Conservation (phyloP, 2,329 filamentous ascomycete genomes). For the Xylaria sp. region DNA sequence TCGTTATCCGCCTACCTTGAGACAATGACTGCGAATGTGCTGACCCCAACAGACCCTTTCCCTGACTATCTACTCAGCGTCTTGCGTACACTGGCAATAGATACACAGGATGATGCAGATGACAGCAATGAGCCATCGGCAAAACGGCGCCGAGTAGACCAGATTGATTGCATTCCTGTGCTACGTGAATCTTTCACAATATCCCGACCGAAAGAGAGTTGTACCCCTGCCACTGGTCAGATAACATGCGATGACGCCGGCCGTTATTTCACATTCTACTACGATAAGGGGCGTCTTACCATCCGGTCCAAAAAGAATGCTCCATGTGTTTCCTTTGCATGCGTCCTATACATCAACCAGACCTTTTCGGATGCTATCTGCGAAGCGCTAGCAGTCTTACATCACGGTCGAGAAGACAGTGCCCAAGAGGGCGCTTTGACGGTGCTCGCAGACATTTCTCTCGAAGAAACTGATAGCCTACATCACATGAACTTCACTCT, state of each 20-base stretch:
- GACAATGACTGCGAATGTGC: background rate
- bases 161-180: constrained; percentile 31
- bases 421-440: constrained; percentile 36
- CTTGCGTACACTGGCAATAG: background rate
- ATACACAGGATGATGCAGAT: background rate
- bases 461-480: constrained; percentile 38
- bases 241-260: constrained; percentile 26
- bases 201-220: constrained; percentile 17
- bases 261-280: constrained; percentile 23
- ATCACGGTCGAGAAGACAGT: constrained; percentile 23
- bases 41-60: constrained; percentile 21
- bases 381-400: constrained; percentile 24
- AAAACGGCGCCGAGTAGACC: constrained; percentile 33
- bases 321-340: constrained; percentile 19
- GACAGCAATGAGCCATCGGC: constrained; percentile 16
- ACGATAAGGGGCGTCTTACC: constrained; percentile 4
- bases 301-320: constrained; percentile 23
- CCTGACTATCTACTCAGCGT: constrained; percentile 8
- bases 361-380: constrained; percentile 16
- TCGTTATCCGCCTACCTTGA: background rate
- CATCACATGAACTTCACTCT: constrained; percentile 43
- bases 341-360: constrained; percentile 19
- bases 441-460: constrained; percentile 43
- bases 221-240: background rate
- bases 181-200: constrained; percentile 29